phyloP scores from a whole-genome alignment of 805 yeast genomes.

The Candida namnaoensis region DNA sequence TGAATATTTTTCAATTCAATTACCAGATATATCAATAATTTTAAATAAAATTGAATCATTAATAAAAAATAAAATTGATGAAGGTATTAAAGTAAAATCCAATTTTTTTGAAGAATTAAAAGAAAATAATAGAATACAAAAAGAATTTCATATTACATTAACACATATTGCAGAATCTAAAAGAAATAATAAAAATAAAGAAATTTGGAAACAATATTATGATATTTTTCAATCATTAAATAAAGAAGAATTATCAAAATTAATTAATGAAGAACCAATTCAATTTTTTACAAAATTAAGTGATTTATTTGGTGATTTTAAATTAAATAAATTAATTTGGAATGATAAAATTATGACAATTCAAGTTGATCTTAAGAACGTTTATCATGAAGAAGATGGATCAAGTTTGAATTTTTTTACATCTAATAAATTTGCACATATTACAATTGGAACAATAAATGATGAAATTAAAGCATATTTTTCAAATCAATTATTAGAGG shows the following conservation, averaged over 20 bases:
- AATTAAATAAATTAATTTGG: slow-evolving; percentile 37
- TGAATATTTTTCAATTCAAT: slow-evolving; percentile 35
- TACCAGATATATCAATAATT: slow-evolving; percentile 16
- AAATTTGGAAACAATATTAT: slow-evolving; percentile 19
- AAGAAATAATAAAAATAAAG: slow-evolving; percentile 12
- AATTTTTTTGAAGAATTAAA: slow-evolving; percentile 12
- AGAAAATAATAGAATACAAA: slow-evolving; percentile 31
- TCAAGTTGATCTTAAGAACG: slow-evolving; percentile 26
- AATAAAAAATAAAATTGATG: background rate
- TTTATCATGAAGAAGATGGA: slow-evolving; percentile 3
- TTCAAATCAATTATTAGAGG: slow-evolving; percentile 34
- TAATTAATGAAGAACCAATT: slow-evolving; percentile 6
- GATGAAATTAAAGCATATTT: slow-evolving; percentile 38
- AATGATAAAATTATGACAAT: slow-evolving; percentile 46
- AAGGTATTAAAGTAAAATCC: slow-evolving; percentile 2
- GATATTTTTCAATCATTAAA: slow-evolving; percentile 11
- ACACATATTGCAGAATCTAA: slow-evolving; percentile 35
- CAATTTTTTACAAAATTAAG: slow-evolving; percentile 2
- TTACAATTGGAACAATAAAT: slow-evolving; percentile 59
- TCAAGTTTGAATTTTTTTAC: too few relatives aligned
- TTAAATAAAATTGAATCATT: slow-evolving; percentile 8
- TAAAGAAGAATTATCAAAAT: background rate
- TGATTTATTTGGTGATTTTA: slow-evolving; percentile 27
- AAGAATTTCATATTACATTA: slow-evolving; percentile 60
- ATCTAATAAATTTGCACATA: slow-evolving; percentile 47